Evolutionary conservation across 768 basidiomycete species (phyloP), one percentile per base, ranked within the genome.

Genomic region (Obba rivulosa): DNA sequence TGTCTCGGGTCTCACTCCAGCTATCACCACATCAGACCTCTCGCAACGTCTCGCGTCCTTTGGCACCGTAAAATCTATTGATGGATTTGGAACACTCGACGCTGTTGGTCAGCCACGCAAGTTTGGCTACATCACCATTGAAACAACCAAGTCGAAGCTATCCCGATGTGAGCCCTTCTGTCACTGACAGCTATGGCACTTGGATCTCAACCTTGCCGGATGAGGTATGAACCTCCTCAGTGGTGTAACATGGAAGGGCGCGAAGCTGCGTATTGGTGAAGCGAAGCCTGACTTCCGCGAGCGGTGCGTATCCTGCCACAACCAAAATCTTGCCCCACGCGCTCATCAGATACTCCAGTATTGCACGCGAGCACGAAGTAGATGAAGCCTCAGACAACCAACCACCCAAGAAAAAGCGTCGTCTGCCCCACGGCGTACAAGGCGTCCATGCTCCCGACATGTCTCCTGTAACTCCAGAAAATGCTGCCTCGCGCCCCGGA

Each of bases 191-290:
- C 34, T 35, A 35, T 9, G 9, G 34, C 34, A 35, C 34, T 35
- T 35, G 34, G 9, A 9, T 35, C 14, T 16, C 22, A n/a, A 14
- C n/a, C 25, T 43, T 28, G 18, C 41, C 35, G 25, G n/a, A n/a
- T 31, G 25, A 90, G 87, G 87, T 64, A 70, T 87, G 63, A 90
- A 80, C 60, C 63, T 80, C 2, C 73, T 92, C 22, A 90, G 84
- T 51, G 90, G 91, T 28, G 80, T 85, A 5, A 87, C 79, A 1
- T 93, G 88, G 87, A 92, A 90, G 67, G 91, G 91, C n/a, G 69
- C 88, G 18, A 91, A 86, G 55, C 67, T 92, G 25, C 77, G 88
- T 16, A 77, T 92, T 31, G 87, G 87, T 8, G 87, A 91, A 55
- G 89, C 90, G n/a, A 85, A 80, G 52, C 83, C 83, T 1, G 82